A percentile compares a stretch with the other conserved stretches of the same genome.
These are phyloP conservation scores for Coemansia sp. DNA, from an alignment of 192 early-diverging fungal genomes.

Conservation along the genomic window DNA sequence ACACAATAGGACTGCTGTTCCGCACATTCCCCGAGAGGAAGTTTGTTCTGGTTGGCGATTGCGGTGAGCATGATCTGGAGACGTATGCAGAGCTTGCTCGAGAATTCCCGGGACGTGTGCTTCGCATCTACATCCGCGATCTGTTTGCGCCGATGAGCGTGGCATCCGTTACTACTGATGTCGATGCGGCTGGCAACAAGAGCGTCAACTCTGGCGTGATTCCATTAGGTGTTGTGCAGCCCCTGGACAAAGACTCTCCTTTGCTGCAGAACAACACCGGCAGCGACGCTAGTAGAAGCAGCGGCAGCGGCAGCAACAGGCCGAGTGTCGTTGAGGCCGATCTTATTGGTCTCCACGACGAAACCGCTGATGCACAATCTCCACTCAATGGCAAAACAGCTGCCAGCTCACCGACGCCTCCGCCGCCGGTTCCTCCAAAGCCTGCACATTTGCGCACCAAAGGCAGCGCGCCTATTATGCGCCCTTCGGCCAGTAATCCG, in stretches of 20 bases:
- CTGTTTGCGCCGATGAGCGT: slow-evolving; percentile 48
- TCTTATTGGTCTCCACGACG: slow-evolving; percentile 12
- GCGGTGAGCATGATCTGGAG: slow-evolving; percentile 86
- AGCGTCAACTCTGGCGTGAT: slow-evolving; percentile 14
- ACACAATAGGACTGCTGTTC: slow-evolving; percentile 55
- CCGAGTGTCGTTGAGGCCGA: slow-evolving; percentile 11
- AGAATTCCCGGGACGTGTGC: slow-evolving; percentile 65
- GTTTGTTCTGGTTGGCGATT: slow-evolving; percentile 90
- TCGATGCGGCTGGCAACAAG: slow-evolving; percentile 24
- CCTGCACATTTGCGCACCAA: slow-evolving; percentile 19
- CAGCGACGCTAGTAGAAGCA: not conserved
- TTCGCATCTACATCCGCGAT: slow-evolving; percentile 86
- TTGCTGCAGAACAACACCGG: not conserved
- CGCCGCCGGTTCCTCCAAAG: slow-evolving; percentile 47
- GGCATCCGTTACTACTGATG: slow-evolving; percentile 39
- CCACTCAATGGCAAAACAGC: too few relatives aligned
- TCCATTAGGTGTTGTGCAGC: slow-evolving; percentile 42
- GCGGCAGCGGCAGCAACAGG: not conserved
- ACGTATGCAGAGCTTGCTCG: slow-evolving; percentile 71
- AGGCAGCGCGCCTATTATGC: not conserved
- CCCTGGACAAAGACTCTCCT: not conserved
- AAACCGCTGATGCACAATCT: not conserved
- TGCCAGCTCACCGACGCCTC: not conserved
- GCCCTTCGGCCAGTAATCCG: not conserved
- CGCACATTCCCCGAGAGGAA: slow-evolving; percentile 75